Percentiles rank a stretch among this genome's conserved stretches.
Conservation (phyloP, 805 yeast species). For the Metschnikowia chrysomelidarum region DNA sequence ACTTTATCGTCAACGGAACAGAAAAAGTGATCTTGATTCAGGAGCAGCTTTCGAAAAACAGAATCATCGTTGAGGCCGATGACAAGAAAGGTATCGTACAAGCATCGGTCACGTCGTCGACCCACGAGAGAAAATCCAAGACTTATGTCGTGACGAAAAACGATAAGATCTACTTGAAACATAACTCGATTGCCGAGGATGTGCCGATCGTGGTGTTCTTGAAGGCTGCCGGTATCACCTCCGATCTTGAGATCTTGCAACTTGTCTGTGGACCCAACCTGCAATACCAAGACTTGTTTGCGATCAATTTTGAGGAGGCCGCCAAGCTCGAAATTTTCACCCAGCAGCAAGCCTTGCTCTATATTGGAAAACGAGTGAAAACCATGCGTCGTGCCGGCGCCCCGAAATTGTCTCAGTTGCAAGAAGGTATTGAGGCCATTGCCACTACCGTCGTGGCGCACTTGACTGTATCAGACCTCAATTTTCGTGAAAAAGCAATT, state of each 20-base stretch:
- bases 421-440: conserved; percentile 95
- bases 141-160: conserved; percentile 94
- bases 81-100: conserved; percentile 92
- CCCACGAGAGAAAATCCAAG: conserved; percentile 97
- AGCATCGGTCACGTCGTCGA: conserved; percentile 96
- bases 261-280: conserved; percentile 90
- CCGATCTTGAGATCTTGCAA: conserved; percentile 92
- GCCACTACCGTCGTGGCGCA: conserved; percentile 97
- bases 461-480: conserved; percentile 76
- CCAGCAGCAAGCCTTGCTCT: conserved; percentile 91
- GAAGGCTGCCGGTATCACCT: conserved; percentile 91
- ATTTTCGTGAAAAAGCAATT: conserved; percentile 90
- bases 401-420: conserved; percentile 74
- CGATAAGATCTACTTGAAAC: conserved; percentile 85
- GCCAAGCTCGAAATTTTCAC: conserved; percentile 82
- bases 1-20: conserved; percentile 95
- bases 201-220: conserved; percentile 89
- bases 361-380: conserved; percentile 86
- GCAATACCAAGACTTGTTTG: conserved; percentile 86
- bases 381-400: conserved; percentile 85
- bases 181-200: conserved; percentile 93
- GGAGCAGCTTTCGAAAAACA: conserved; percentile 93
- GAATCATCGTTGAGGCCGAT: conserved; percentile 97
- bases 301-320: conserved; percentile 91
- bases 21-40: conserved; percentile 96